phyloP scores from a whole-genome alignment of 2,329 filamentous ascomycete genomes.

The Pyrenophora teres region DNA sequence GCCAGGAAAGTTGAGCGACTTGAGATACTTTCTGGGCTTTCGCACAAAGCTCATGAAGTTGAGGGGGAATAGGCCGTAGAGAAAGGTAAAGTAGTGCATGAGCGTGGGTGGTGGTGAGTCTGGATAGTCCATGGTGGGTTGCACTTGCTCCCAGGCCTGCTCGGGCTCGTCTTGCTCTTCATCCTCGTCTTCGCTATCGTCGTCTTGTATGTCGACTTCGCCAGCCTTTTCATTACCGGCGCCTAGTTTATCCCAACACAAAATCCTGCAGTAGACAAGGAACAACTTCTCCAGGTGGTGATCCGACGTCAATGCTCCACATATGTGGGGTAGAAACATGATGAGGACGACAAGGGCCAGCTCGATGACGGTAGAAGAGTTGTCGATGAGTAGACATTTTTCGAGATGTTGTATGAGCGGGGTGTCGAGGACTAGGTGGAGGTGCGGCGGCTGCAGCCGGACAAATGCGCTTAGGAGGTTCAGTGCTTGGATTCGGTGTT shows the following conservation, averaged over 20 bases:
- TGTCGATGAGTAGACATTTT: constrained; percentile 75
- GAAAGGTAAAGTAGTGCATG: constrained; percentile 75
- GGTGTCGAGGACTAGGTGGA: constrained; percentile 74
- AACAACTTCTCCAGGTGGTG: constrained; percentile 72
- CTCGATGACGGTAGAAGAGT: constrained; percentile 76
- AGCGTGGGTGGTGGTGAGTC: constrained; percentile 65
- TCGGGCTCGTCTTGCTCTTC: constrained; percentile 35
- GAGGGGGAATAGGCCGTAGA: constrained; percentile 82
- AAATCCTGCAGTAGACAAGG: constrained; percentile 76
- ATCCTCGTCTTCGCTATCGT: constrained; percentile 48
- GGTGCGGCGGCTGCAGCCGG: constrained; percentile 75
- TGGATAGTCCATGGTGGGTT: constrained; percentile 64
- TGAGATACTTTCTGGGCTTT: constrained; percentile 78
- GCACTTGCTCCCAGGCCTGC: constrained; percentile 66
- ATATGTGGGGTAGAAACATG: constrained; percentile 83
- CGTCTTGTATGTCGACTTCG: constrained; percentile 15
- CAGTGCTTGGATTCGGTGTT: constrained; percentile 67
- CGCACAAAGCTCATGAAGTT: constrained; percentile 87
- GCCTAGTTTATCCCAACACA: constrained; percentile 74
- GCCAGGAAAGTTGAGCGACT: constrained; percentile 71
- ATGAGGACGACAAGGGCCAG: constrained; percentile 74
- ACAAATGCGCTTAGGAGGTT: constrained; percentile 74
- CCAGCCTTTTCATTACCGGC: constrained; percentile 18
- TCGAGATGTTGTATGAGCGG: constrained; percentile 73
- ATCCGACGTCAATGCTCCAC: constrained; percentile 66